Evolutionary conservation across 768 basidiomycete species (phyloP).

Genomic region (Sporobolomyces phaffii): DNA sequence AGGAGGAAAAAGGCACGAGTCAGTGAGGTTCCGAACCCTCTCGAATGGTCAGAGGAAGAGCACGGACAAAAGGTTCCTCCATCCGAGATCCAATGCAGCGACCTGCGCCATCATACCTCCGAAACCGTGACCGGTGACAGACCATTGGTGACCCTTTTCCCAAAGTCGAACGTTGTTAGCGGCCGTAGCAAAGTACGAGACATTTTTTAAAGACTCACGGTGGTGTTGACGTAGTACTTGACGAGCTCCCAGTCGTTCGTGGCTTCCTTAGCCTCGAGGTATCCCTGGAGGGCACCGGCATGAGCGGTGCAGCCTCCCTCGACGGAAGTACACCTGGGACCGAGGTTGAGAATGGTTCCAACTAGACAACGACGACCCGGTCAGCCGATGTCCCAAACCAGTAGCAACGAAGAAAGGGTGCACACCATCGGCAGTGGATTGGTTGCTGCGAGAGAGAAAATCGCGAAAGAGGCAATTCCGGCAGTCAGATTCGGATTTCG

Average conservation of each 20-base stretch:
- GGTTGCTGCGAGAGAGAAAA: slow-evolving; percentile 22
- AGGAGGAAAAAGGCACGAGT: too few relatives aligned
- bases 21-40: too few relatives aligned
- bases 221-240: slow-evolving; percentile 27
- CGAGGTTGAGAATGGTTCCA: slow-evolving; percentile 25
- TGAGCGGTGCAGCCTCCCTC: slow-evolving; percentile 38
- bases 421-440: slow-evolving; percentile 21
- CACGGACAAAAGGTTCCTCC: too few relatives aligned
- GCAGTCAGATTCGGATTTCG: neutral
- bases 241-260: slow-evolving; percentile 38
- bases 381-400: too few relatives aligned
- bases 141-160: slow-evolving; percentile 37
- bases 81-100: slow-evolving; percentile 40
- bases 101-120: slow-evolving; percentile 41
- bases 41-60: too few relatives aligned
- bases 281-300: slow-evolving; percentile 34
- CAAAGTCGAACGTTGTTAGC: too few relatives aligned
- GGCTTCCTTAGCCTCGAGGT: slow-evolving; percentile 39
- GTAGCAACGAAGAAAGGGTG: neutral
- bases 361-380: slow-evolving; percentile 2
- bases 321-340: slow-evolving; percentile 20
- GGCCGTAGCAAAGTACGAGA: too few relatives aligned
- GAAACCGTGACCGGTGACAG: slow-evolving; percentile 40
- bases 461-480: neutral
- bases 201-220: slow-evolving; percentile 16